Base-by-base conservation (phyloP, 805 yeast genomes). In the Candida ipomoeae region DNA sequence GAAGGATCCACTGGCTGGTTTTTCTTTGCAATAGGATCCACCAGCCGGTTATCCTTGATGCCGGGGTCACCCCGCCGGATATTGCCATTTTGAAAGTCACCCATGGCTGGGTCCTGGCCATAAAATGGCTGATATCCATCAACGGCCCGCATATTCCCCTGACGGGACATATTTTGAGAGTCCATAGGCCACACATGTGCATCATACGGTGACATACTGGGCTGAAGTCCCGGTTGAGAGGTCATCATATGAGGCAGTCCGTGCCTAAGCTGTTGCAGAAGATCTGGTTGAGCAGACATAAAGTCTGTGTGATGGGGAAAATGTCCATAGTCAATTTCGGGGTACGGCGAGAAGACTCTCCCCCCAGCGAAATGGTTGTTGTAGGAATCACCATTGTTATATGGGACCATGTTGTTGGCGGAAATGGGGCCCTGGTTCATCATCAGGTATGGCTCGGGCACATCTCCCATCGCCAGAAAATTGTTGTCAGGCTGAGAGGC, bases 211-310 rank as follows among this genome's bases (percentile, higher is more conserved):
- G 46, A 44, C 11, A 35, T 34, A 15, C 15, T 17, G 11, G 46
- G 33, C 8, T 23, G 46, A 15, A 35, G 15, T 13, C 44, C 41
- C 29, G 44, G 53, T 26, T 46, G 58, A 13, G 41, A 31, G 11
- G 43, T 37, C 44, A 52, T 43, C 21, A 41, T 45, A 33, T 23
- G 51, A 21, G 39, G 46, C 65, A 70, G 54, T 68, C 68, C 8
- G 72, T 69, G 46, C 67, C 56, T 50, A 67, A 69, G 50, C 68
- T 59, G 14, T 75, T 75, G 54, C 65, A 67, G 46, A 70, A 61
- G 50, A 70, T 75, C 55, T 3, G 65, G 63, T 21, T 62, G 69
- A 14, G 59, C 53, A 4, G 69, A 62, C 11, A 66, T 45, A 47
- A 60, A 62, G 41, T 60, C 62, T 8, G 66, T 63, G 48, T 64